Percentiles rank a stretch among this genome's conserved stretches.
These are phyloP conservation scores for Fusarium incarnatum DNA, from an alignment of 2,329 filamentous ascomycete species.

Conservation along the genomic window DNA sequence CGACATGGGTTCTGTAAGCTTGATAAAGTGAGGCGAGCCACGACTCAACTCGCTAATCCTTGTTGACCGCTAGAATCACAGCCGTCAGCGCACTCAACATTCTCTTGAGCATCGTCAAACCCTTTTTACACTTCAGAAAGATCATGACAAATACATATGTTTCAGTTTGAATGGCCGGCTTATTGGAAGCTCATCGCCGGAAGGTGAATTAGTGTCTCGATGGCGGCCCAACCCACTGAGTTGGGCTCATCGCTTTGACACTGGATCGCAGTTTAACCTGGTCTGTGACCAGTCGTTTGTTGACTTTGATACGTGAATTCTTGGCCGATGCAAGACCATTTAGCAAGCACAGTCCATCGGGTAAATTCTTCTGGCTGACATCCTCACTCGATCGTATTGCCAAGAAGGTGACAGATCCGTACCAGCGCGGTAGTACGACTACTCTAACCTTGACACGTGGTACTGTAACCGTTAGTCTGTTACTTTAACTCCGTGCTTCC, in stretches of 20 bases:
- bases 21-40: constrained; percentile 32
- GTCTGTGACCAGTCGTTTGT: background rate
- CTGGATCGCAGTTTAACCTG: background rate
- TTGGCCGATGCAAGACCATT: background rate
- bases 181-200: background rate
- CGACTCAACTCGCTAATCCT: background rate
- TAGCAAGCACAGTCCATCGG: background rate
- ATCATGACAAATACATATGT: background rate
- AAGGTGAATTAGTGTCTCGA: background rate
- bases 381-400: background rate
- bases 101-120: background rate
- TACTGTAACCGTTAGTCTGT: background rate
- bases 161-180: background rate
- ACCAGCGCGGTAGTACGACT: background rate
- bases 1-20: background rate
- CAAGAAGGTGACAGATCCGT: constrained; percentile 1
- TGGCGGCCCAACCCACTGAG: constrained; percentile 29
- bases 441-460: constrained; percentile 11
- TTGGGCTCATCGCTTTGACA: constrained; percentile 5
- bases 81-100: background rate
- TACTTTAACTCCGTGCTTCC: background rate
- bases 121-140: background rate
- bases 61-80: constrained; percentile 6
- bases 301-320: background rate
- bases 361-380: constrained; percentile 4